Conservation (phyloP, 305 asterid genomes). For the Fraxinus sp. region DNA sequence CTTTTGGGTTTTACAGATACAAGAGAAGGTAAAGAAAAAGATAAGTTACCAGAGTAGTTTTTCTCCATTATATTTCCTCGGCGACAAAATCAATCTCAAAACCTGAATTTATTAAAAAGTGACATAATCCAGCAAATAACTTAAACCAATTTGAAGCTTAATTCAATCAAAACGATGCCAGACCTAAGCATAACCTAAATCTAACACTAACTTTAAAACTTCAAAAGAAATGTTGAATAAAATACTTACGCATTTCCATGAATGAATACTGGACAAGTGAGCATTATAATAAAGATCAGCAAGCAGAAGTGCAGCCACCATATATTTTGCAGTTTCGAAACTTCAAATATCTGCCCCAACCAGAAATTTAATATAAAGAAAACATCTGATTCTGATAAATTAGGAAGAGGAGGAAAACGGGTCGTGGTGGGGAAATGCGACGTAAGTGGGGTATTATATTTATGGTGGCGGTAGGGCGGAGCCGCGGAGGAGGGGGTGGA, state of each 20-base stretch:
- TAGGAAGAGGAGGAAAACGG: not conserved
- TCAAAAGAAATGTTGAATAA: not conserved
- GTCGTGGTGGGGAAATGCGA: not conserved
- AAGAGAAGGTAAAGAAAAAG: not conserved
- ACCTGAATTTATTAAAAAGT: not conserved
- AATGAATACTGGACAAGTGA: not conserved
- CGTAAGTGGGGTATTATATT: not conserved
- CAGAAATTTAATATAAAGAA: not conserved
- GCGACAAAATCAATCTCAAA: not conserved
- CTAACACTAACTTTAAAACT: not conserved
- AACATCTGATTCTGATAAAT: not conserved
- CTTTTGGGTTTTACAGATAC: not conserved
- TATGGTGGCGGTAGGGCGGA: not conserved
- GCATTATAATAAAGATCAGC: not conserved
- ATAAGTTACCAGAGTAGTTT: not conserved
- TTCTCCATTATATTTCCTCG: not conserved
- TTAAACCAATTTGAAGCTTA: not conserved
- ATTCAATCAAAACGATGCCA: not conserved
- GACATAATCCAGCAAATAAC: not conserved
- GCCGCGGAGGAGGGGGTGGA: not conserved
- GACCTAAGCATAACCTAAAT: not conserved
- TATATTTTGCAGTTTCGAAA: not conserved
- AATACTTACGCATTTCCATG: not conserved
- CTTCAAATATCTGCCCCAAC: not conserved
- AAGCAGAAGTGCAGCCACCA: not conserved